These are phyloP conservation scores for Coemansia asiatica DNA, from an alignment of 192 early-diverging fungal genomes.

Conservation along the genomic window DNA sequence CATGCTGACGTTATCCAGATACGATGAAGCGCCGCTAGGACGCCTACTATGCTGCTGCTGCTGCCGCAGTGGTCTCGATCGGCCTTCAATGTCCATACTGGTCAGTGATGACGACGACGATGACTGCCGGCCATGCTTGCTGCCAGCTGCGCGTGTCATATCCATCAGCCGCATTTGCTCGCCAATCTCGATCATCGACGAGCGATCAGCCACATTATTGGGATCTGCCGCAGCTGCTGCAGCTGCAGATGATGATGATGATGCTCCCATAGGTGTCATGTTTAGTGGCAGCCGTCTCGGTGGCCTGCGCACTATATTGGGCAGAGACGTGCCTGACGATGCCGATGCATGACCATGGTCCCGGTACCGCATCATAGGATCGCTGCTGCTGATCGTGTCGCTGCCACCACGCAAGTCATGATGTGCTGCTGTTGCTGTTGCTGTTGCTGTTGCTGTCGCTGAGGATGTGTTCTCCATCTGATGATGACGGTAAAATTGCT, in stretches of 20 bases:
- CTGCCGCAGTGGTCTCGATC: too few relatives aligned
- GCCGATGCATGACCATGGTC: not conserved
- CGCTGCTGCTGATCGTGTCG: not conserved
- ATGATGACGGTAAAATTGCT: too few relatives aligned
- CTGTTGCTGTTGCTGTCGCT: not conserved
- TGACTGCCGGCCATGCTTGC: not conserved
- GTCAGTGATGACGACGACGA: not conserved
- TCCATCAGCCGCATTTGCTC: conserved; percentile 49
- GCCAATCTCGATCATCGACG: conserved; percentile 35
- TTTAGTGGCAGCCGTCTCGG: conserved; percentile 3
- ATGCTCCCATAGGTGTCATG: not conserved
- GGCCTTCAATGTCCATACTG: too few relatives aligned
- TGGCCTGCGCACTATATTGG: conserved; percentile 4
- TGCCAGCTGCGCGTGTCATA: conserved; percentile 5
- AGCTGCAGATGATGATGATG: too few relatives aligned
- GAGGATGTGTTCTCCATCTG: too few relatives aligned
- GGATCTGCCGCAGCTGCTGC: not conserved
- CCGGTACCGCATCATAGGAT: conserved; percentile 8
- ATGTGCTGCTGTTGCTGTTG: too few relatives aligned
- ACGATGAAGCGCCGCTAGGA: not conserved
- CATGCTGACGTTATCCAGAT: not conserved
- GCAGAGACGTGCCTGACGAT: not conserved
- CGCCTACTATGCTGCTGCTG: too few relatives aligned
- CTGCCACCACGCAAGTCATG: not conserved
- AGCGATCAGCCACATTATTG: not conserved